Base-by-base conservation (phyloP, 345 rosid genomes). In the Camelina neglecta region DNA sequence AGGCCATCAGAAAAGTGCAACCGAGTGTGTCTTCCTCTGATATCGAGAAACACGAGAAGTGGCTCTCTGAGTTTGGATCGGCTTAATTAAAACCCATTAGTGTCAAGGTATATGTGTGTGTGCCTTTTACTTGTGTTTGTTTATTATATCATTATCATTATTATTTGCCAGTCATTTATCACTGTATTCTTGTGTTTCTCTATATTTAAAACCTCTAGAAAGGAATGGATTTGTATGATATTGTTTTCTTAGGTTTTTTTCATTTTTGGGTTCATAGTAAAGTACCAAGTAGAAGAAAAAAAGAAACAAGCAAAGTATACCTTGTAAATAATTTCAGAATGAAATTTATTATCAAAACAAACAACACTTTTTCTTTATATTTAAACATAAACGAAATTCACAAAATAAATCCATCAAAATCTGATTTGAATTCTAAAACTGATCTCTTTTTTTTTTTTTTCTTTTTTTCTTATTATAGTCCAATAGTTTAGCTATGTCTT, bases 41-140 rank as follows among this genome's bases (percentile, higher is more conserved):
- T 75, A 96, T 93, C 0, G 99, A 93, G 80, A 90, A 87, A 84
- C 98, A 96, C 23, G 99, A 96, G 86, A 93, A 96, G 81, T 96
- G 99, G 98, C 88, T 96, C 72, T 1, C 83, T 7, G 99, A 96
- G 77, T 96, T 96, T 23, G 98, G 99, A 62, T 96, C 99, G 1
- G 99, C 97, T 23, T 95, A 77, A 83, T n/a, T 48, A 45, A 16
- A 15, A 50, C 23, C 45, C 20, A 60, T 12, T 59, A 49, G 29
- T 26, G 36, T 38, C 61, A 26, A 49, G 12, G 48, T 11, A 42
- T 29, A 29, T 29, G 31, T 29, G 31, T 57, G 44, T 58, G 44
- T 72, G 31, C 9, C 20, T 38, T 38, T 35, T 36, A 29, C 4
- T 39, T 60, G 11, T 66, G 69, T 55, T 67, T 75, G 61, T 60